phyloP scores from a whole-genome alignment of 306 rosid species.

The Vigna hirtella region DNA sequence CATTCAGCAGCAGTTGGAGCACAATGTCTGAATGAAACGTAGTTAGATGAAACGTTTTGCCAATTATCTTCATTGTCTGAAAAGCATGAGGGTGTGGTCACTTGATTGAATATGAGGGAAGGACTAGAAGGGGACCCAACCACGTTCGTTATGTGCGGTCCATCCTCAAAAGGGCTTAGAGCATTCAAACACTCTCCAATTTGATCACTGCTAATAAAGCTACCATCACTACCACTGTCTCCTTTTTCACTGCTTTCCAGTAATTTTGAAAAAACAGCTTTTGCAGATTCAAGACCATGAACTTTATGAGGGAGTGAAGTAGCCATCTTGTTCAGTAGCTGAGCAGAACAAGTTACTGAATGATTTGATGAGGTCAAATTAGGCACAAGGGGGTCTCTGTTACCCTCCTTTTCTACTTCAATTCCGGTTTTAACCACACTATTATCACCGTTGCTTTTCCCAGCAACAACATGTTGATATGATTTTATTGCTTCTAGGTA shows the following conservation, averaged over 20 bases:
- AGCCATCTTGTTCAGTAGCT: constrained; percentile 41
- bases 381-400: background rate
- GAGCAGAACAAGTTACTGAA: constrained; percentile 15
- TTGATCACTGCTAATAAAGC: constrained; percentile 13
- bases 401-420: background rate
- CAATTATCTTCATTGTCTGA: constrained; percentile 32
- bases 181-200: background rate
- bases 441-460: background rate
- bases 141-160: background rate
- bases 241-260: background rate
- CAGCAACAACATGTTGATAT: background rate
- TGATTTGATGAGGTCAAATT: background rate
- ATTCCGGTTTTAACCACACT: background rate
- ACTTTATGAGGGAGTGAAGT: constrained; percentile 22
- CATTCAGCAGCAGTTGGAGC: background rate
- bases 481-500: constrained; percentile 25
- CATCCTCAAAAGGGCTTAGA: constrained; percentile 12
- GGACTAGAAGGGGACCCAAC: background rate
- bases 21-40: constrained; percentile 17
- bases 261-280: background rate
- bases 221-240: constrained; percentile 3
- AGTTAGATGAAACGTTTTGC: constrained; percentile 18
- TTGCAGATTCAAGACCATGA: constrained; percentile 24
- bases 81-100: constrained; percentile 19
- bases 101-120: background rate